Evolutionary conservation across 495 filamentous ascomycete genomes (phyloP).

Genomic region (Neurospora africana): DNA sequence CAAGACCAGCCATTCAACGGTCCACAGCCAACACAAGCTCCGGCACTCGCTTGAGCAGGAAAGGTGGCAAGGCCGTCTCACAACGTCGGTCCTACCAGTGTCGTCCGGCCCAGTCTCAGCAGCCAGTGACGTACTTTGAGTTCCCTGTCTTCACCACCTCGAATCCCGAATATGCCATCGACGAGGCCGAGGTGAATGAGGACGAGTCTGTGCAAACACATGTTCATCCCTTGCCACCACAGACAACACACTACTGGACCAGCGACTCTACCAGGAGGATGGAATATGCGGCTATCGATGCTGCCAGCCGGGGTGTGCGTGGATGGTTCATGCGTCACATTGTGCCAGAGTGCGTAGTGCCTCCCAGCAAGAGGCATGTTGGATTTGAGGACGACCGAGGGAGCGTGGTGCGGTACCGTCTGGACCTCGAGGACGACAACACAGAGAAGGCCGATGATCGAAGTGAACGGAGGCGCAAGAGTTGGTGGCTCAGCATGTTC

Average conservation of each 20-base stretch:
- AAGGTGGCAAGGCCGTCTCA: conserved; percentile 18
- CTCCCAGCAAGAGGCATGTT: conserved; percentile 30
- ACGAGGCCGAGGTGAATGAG: conserved; percentile 5
- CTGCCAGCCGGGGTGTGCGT: conserved; percentile 39
- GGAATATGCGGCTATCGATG: conserved; percentile 49
- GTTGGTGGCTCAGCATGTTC: conserved; percentile 18
- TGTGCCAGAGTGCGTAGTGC: conserved; percentile 45
- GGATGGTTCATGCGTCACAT: conserved; percentile 44
- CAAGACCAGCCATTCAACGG: conserved; percentile 24
- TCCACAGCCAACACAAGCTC: conserved; percentile 23
- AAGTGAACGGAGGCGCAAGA: conserved; percentile 11
- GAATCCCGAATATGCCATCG: conserved; percentile 16
- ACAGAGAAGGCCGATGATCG: conserved; percentile 5
- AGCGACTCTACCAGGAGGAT: conserved; percentile 42
- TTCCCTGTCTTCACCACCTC: conserved; percentile 39
- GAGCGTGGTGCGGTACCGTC: conserved; percentile 43
- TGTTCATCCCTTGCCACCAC: conserved; percentile 31
- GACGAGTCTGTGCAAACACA: conserved; percentile 7
- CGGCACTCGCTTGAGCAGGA: conserved; percentile 12
- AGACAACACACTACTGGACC: conserved; percentile 49
- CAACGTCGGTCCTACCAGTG: conserved; percentile 12
- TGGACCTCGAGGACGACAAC: conserved; percentile 32
- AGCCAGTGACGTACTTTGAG: conserved; percentile 33
- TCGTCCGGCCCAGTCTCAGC: conserved; percentile 10
- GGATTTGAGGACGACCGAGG: conserved; percentile 43